Conservation (phyloP, 2,329 filamentous ascomycete species). For the Microcyclospora tardicrescens region DNA sequence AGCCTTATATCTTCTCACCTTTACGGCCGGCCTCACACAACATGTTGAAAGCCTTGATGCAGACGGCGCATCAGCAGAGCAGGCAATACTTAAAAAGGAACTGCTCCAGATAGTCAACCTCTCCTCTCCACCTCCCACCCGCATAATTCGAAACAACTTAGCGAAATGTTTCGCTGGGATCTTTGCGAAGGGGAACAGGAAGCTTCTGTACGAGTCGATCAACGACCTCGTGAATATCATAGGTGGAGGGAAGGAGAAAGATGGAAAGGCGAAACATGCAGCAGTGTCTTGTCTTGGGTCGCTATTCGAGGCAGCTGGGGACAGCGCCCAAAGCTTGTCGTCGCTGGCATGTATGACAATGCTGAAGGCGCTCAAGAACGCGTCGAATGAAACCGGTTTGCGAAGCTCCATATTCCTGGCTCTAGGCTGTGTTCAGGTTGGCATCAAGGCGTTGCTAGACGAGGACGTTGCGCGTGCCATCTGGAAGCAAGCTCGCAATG, state of each 20-base stretch:
- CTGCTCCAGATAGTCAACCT: constrained; percentile 86
- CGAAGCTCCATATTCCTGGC: constrained; percentile 66
- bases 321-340: constrained; percentile 78
- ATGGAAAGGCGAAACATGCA: constrained; percentile 70
- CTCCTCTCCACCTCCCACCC: constrained; percentile 63
- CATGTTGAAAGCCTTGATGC: constrained; percentile 63
- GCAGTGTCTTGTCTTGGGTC: constrained; percentile 78
- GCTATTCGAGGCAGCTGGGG: constrained; percentile 81
- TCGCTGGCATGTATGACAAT: constrained; percentile 59
- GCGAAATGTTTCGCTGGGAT: constrained; percentile 74
- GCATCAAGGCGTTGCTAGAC: constrained; percentile 66
- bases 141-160: constrained; percentile 80
- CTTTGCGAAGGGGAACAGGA: constrained; percentile 74
- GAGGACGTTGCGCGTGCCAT: constrained; percentile 76
- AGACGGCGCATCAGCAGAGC: constrained; percentile 75
- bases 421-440: constrained; percentile 61
- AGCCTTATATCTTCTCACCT: constrained; percentile 83
- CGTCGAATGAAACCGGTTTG: constrained; percentile 68
- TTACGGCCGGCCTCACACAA: constrained; percentile 67
- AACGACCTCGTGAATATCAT: constrained; percentile 71
- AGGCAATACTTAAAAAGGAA: constrained; percentile 86
- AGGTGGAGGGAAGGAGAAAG: constrained; percentile 65
- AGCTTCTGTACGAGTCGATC: constrained; percentile 85
- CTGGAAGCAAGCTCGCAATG: constrained; percentile 79
- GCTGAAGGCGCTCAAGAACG: constrained; percentile 66